Evolutionary conservation across 2,329 filamentous ascomycete genomes (phyloP), one percentile per base, ranked within the genome.

Genomic region (Grosmannia clavigera): DNA sequence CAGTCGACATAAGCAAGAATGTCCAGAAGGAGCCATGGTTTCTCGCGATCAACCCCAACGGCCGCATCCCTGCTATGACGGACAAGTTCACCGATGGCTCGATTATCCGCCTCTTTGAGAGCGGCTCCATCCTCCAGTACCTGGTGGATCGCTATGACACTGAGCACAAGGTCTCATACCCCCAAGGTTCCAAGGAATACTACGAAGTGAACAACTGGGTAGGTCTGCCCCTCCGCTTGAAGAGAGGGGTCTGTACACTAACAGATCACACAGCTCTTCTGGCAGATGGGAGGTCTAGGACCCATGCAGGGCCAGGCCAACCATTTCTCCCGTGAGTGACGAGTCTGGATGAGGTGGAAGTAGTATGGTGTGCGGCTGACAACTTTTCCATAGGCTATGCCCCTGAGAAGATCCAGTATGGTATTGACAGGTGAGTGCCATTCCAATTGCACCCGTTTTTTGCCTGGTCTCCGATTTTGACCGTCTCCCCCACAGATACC

Each of bases 1-100:
- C 81, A 52, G 84, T 95, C 67, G 80, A 87, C n/a, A 80, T 95
- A 61, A 75, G 71, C 64, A 87, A 88, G 64, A 88, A 90, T 70
- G 80, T 76, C n/a, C 90, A 95, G 68, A 95, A 74, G 70, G 76
- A 92, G 71, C 83, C 82, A 19, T 95, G 89, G 90, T 96, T 92
- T 74, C 81, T 95, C 33, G 84, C 85, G 58, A 95, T 96, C 75
- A 96, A 96, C 74, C 91, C 91, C 64, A 96, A 96, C 71, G 91
- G 91, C 64, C 87, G 91, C 65, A 95, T 96, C 67, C 92, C 91
- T 4, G 91, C 91, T 61, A 68, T 96, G 57, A 94, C 88, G 9
- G 91, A 96, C 73, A 88, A 79, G 7, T 86, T 88, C 70, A 77
- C 78, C 5, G 85, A 94, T 70, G 88, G 89, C 66, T 76, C 87